A percentile compares a stretch with the other conserved stretches of the same genome.
These are phyloP conservation scores for Agaricus sinodeliciosus DNA, from an alignment of 768 basidiomycete species.

Conservation along the genomic window DNA sequence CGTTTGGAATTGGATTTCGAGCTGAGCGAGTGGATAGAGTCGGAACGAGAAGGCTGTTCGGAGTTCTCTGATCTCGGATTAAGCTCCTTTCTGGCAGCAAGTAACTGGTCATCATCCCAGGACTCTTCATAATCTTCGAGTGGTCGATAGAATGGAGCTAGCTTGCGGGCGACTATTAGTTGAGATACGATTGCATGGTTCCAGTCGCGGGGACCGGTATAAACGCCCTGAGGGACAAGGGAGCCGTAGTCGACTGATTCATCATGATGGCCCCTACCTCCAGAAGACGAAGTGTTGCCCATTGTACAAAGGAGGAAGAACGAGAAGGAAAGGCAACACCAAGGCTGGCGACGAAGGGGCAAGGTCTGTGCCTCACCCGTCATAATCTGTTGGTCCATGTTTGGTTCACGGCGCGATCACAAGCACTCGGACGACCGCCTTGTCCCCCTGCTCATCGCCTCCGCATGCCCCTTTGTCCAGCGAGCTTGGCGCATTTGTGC, in stretches of 20 bases:
- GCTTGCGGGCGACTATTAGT: constrained; percentile 79
- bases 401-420: constrained; percentile 29
- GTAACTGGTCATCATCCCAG: constrained; percentile 86
- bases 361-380: constrained; percentile 13
- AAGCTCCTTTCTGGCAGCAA: constrained; percentile 69
- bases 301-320: constrained; percentile 31
- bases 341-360: constrained; percentile 14
- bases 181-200: constrained; percentile 82
- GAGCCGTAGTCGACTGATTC: constrained; percentile 80
- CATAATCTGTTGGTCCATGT: constrained; percentile 31
- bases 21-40: constrained; percentile 27
- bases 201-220: constrained; percentile 83
- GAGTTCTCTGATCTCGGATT: constrained; percentile 38
- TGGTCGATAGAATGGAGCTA: constrained; percentile 95
- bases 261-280: constrained; percentile 68
- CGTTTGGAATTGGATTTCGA: constrained; percentile 44
- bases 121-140: constrained; percentile 87
- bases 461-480: neutral
- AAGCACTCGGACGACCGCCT: neutral
- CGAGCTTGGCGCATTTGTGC: no score
- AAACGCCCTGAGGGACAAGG: constrained; percentile 80
- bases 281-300: constrained; percentile 80
- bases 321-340: constrained; percentile 3
- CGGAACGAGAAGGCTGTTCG: constrained; percentile 40
- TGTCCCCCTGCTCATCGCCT: neutral